A percentile compares a stretch with the other conserved stretches of the same genome.
Conservation (phyloP, 2,329 filamentous ascomycete species). For the Xylariaceae sp. region DNA sequence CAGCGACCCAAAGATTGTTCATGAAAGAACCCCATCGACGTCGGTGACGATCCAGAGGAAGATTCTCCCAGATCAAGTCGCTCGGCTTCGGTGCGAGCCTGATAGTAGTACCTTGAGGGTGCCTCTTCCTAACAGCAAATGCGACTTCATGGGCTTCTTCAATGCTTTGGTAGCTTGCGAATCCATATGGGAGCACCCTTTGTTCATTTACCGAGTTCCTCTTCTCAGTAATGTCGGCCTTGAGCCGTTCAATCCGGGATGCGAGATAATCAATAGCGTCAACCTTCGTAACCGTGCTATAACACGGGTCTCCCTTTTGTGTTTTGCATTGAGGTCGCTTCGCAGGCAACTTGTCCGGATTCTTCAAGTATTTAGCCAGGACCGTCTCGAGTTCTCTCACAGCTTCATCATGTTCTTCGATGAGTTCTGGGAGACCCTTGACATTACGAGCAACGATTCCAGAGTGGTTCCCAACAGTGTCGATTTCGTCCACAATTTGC, state of each 20-base stretch:
- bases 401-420: constrained; percentile 78
- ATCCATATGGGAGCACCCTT: constrained; percentile 89
- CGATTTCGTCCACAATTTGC: constrained; percentile 44
- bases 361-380: constrained; percentile 85
- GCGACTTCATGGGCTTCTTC: constrained; percentile 85
- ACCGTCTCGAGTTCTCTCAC: constrained; percentile 81
- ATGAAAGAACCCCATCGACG: constrained; percentile 74
- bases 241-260: constrained; percentile 78
- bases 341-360: constrained; percentile 77
- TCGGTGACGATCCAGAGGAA: constrained; percentile 62
- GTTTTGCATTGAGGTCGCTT: constrained; percentile 78
- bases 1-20: constrained; percentile 60
- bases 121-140: constrained; percentile 77
- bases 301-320: constrained; percentile 75
- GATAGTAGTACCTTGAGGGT: constrained; percentile 76
- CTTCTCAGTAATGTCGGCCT: constrained; percentile 80
- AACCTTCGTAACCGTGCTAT: constrained; percentile 70
- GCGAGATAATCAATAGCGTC: constrained; percentile 94
- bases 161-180: constrained; percentile 87
- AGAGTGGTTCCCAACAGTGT: constrained; percentile 48
- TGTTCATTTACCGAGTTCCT: constrained; percentile 81
- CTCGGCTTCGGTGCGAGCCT: constrained; percentile 80
- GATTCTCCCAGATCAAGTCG: constrained; percentile 85
- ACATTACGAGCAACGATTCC: constrained; percentile 82
- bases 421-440: constrained; percentile 82